Evolutionary conservation across 129 eudicot genomes (phyloP), one percentile per base, ranked within the genome.

Genomic region (Rutidosis leptorrhynchoides): DNA sequence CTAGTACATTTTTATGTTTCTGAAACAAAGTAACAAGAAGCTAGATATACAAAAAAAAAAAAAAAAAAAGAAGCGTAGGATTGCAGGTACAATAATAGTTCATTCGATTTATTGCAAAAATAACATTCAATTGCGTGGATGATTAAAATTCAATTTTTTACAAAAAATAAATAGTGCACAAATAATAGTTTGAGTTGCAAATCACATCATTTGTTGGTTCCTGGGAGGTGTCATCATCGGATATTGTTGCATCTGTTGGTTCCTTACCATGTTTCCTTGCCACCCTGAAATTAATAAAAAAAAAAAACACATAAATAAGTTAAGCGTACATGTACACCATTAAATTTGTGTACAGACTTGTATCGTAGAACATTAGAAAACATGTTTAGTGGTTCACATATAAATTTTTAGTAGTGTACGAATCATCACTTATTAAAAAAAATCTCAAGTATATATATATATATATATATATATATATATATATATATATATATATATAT

Each of bases 171-270:
- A 40, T 40, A 11, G 46, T 40, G 5, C n/a, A n/a, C n/a, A 12
- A 12, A 12, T 40, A 40, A 40, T 11, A 40, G n/a, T 40, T 40
- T 40, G 46, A 40, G 46, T 40, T 40, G 5, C 42, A 2, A 12
- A 35, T 65, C 58, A 27, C 71, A 65, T 79, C 84, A 81, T 84
- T 4, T 68, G 73, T 79, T 81, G 90, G 78, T 76, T 75, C 65
- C 72, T 48, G 17, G 87, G 87, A 6, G 90, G 80, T 25, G 82
- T 32, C 84, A 82, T 81, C 5, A 57, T 26, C 2, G 67, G 64
- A 42, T 56, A 7, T 6, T 76, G 84, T 27, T 75, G 83, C 65
- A 59, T 33, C 7, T 73, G 69, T 68, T 77, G 80, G 75, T 65
- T 68, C 73, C 10, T 78, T 53, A 60, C 51, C 71, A 68, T 29